Base-by-base conservation (phyloP, 1,139 yeast genomes). In the Torulaspora globosa region DNA sequence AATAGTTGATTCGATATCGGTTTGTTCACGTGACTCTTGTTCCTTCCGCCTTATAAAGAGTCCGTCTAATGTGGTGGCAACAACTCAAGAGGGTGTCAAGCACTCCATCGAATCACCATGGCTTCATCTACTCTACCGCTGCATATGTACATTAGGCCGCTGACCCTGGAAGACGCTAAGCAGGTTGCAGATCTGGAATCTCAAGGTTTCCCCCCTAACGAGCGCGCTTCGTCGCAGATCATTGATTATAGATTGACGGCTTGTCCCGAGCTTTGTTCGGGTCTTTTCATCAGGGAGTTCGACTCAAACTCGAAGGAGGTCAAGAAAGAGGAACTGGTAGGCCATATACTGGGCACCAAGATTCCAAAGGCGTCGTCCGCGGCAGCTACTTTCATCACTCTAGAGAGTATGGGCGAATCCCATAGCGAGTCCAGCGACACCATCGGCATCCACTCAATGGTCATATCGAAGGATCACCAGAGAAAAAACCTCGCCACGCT, bases 191-290 rank as follows among this genome's bases (percentile, higher is more conserved):
- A 65, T 12, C 72, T 89, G 38, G 97, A 90, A 65, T 63, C 67
- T n/a, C 67, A 70, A 44, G 89, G 94, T 10, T 89, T 88, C 67
- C 80, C 86, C 4, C 79, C 75, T 31, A 63, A 70, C 9, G 90
- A 82, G 62, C 77, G 95, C 49, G 83, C 88, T 44, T 65, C 87
- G 5, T 65, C 63, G 21, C 88, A 81, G 47, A 82, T 78, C 57
- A 69, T 86, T 49, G 69, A 70, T 53, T 90, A 86, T 69, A 75
- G 97, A 57, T 72, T 92, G 54, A 75, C 76, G 2, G 79, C 73
- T 3, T 89, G 97, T 64, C 97, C 97, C 9, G 98, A 92, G 65
- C 75, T 92, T 51, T 82, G 94, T 55, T 80, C 90, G 4, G 97
- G 97, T 1, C 73, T 92, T 49, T 90, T 90, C 60, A 73, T 85